phyloP scores from a whole-genome alignment of 2,329 filamentous ascomycete genomes.

The Chaetomiaceae sp. region DNA sequence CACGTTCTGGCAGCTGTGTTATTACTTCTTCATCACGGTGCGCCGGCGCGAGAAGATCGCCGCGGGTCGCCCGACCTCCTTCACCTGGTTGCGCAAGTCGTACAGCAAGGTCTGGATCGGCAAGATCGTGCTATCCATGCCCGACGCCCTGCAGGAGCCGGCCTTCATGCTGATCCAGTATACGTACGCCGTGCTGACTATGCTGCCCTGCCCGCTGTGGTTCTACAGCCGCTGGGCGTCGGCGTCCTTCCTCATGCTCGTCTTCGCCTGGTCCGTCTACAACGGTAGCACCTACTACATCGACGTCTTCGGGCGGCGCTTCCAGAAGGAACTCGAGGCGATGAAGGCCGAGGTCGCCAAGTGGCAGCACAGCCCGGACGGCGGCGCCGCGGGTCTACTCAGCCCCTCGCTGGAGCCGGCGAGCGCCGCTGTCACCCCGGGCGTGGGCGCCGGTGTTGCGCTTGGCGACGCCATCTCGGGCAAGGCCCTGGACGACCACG shows the following conservation, averaged over 20 bases:
- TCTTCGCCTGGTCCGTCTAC: constrained; percentile 95
- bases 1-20: constrained; percentile 82
- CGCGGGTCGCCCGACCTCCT: constrained; percentile 89
- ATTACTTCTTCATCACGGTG: constrained; percentile 93
- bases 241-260: constrained; percentile 64
- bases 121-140: constrained; percentile 72
- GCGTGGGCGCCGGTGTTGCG: too few species aligned
- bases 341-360: constrained; percentile 83
- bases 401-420: constrained; percentile 35
- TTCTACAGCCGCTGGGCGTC: constrained; percentile 83
- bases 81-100: constrained; percentile 90
- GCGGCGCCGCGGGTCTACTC: constrained; percentile 13
- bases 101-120: constrained; percentile 90
- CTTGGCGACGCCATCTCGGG: constrained; percentile 18
- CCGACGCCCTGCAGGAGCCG: constrained; percentile 69
- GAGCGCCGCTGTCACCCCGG: too few species aligned
- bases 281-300: constrained; percentile 98
- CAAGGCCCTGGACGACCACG: constrained; percentile 25
- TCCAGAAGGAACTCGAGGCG: constrained; percentile 91
- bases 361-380: constrained; percentile 65
- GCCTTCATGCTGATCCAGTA: constrained; percentile 98
- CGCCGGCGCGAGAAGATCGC: constrained; percentile 93
- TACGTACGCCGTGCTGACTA: constrained; percentile 79
- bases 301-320: constrained; percentile 92
- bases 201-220: constrained; percentile 92